Base-by-base conservation (phyloP, 441 rosid genomes). In the Euphorbia schlechtendalii region DNA sequence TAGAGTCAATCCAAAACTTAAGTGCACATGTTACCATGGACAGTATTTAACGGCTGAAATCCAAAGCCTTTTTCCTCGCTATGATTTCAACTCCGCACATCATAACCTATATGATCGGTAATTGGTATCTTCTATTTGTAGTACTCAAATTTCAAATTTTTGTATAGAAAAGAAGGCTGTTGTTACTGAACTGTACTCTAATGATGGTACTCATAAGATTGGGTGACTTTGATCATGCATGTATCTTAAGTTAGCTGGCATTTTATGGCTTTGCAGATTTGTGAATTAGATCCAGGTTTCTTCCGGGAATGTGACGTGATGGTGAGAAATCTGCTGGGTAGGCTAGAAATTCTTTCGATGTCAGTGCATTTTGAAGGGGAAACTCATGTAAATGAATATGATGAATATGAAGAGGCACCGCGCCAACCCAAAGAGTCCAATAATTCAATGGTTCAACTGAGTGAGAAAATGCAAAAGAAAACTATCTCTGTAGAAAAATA, bases 351-450 rank as follows among this genome's bases (percentile, higher is more conserved):
- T 71, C 96, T 94, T 18, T 84, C 97, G 22, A 83, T 83, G 71
- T 86, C 97, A 7, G 96, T 91, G 70, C 94, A 89, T 69, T 91
- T 86, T 8, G 97, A 91, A 69, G 98, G 96, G 36, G 99, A 89
- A 66, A 76, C 92, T 67, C 87, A 80, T 72, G 85, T 94, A 69
- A 93, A 90, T 68, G 94, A 91, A 62, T 84, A 82, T 15, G 94
- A 91, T 65, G 92, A 91, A 64, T 78, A 81, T 12, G 96, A 91
- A 67, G 92, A 85, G 56, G 68, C 84, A n/a, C 69, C 79, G 49
- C 68, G 63, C 55, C 70, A 38, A 25, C 70, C 75, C 22, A 65
- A 57, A 61, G 77, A 75, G 53, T 73, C 83, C 11, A 62, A 71
- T 2, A 81, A 79, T 77, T 71, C 77, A 12, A 70, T 76, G 40